phyloP scores from a whole-genome alignment of 306 rosid genomes.

The Sicyos baderoa region DNA sequence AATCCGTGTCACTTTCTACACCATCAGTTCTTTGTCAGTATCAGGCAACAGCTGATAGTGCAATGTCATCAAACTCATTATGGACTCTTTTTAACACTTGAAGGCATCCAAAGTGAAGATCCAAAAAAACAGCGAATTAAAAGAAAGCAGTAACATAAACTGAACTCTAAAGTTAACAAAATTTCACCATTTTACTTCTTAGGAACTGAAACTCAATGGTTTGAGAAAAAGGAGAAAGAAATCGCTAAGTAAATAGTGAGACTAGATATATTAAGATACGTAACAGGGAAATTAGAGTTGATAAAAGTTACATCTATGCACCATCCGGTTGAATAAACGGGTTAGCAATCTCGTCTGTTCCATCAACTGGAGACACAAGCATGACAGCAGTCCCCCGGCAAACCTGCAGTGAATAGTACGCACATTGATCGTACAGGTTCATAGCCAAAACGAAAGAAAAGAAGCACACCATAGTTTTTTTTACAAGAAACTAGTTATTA shows the following conservation, averaged over 20 bases:
- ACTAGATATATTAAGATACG: constrained; percentile 3
- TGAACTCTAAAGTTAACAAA: background rate
- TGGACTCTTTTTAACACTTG: constrained; percentile 1
- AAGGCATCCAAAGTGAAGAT: constrained; percentile 16
- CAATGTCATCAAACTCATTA: background rate
- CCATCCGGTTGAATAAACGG: constrained; percentile 91
- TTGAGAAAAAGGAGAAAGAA: background rate
- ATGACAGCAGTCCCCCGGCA: constrained; percentile 98
- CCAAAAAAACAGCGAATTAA: background rate
- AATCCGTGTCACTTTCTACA: background rate
- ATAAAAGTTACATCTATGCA: constrained; percentile 4
- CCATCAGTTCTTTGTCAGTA: constrained; percentile 18
- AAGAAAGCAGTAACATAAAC: background rate
- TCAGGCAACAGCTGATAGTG: constrained; percentile 11
- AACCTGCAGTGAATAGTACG: constrained; percentile 44
- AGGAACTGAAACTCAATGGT: constrained; percentile 1
- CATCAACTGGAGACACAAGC: constrained; percentile 98
- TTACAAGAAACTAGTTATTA: background rate
- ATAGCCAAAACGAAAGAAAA: background rate
- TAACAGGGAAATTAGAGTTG: background rate
- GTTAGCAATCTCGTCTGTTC: constrained; percentile 94
- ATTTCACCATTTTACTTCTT: constrained; percentile 12
- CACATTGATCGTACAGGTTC: background rate
- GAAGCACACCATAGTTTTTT: constrained; percentile 1
- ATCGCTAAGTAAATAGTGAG: background rate